phyloP scores from a whole-genome alignment of 1,139 yeast genomes.

The Saccharomyces hybrid region DNA sequence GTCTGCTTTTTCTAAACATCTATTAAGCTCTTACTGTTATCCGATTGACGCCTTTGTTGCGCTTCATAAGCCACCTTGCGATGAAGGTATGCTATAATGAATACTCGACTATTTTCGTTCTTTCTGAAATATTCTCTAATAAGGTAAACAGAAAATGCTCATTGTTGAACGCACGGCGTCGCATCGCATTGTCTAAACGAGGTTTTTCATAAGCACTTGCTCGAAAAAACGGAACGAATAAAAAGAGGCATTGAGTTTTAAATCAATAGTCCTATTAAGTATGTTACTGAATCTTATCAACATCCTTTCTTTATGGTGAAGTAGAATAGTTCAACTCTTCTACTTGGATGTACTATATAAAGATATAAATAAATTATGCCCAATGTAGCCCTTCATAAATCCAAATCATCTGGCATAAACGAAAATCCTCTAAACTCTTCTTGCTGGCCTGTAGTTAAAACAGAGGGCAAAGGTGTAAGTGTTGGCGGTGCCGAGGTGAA shows the following conservation, averaged over 20 bases:
- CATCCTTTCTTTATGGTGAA: neutral
- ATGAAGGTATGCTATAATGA: neutral
- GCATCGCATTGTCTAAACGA: neutral
- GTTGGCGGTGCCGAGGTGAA: constrained; percentile 94
- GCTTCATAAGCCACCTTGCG: constrained; percentile 1
- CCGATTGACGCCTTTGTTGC: neutral
- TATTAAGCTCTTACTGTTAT: neutral
- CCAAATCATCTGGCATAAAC: constrained; percentile 59
- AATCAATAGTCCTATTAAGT: neutral
- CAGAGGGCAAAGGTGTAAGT: constrained; percentile 87
- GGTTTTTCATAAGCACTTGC: constrained; percentile 31
- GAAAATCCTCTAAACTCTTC: constrained; percentile 97
- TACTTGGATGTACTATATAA: neutral
- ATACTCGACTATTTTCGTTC: neutral
- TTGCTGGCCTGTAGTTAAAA: constrained; percentile 83
- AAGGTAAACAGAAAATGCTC: neutral
- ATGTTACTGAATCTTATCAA: neutral
- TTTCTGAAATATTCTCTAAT: neutral
- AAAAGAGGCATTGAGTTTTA: neutral
- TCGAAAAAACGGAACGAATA: constrained; percentile 37
- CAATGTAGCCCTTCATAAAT: constrained; percentile 11
- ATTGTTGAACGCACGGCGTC: neutral
- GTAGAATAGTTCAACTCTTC: neutral
- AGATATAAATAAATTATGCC: neutral
- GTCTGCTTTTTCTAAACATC: constrained; percentile 11